Percentiles rank a stretch among this genome's conserved stretches.
These are phyloP conservation scores for Helicocarpus griseus DNA, from an alignment of 2,329 filamentous ascomycete genomes.

Conservation along the genomic window DNA sequence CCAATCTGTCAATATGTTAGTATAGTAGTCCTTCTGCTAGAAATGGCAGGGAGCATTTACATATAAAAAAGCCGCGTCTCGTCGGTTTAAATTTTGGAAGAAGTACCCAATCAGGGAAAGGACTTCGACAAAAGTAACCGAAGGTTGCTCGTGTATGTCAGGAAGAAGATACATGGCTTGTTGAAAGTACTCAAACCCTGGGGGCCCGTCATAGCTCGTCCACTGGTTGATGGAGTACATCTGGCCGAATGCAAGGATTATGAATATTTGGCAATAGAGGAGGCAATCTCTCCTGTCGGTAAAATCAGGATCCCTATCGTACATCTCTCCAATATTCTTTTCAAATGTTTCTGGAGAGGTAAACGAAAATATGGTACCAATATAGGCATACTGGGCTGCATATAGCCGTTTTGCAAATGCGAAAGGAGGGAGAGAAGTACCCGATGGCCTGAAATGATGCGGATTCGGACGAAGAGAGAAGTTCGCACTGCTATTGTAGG, in stretches of 20 bases:
- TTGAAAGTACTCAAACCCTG: slow-evolving; percentile 48
- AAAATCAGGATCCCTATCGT: slow-evolving; percentile 34
- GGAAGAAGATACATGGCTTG: slow-evolving; percentile 44
- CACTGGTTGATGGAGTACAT: slow-evolving; percentile 50
- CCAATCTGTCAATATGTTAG: slow-evolving; percentile 30
- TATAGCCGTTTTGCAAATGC: slow-evolving; percentile 44
- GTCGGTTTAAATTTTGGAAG: slow-evolving; percentile 47
- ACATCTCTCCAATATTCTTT: slow-evolving; percentile 35
- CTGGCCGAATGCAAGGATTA: slow-evolving; percentile 47
- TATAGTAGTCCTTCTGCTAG: background rate
- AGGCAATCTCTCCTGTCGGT: slow-evolving; percentile 40
- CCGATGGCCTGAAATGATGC: slow-evolving; percentile 11
- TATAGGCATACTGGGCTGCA: slow-evolving; percentile 45
- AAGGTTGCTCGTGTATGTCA: slow-evolving; percentile 47
- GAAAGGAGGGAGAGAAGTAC: slow-evolving; percentile 39
- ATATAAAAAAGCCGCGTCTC: slow-evolving; percentile 47
- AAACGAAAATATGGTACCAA: slow-evolving; percentile 49
- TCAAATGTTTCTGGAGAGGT: slow-evolving; percentile 41
- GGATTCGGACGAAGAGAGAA: slow-evolving; percentile 3
- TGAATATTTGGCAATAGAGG: slow-evolving; percentile 42
- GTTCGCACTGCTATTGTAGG: slow-evolving; percentile 2
- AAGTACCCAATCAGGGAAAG: slow-evolving; percentile 47
- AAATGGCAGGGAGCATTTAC: slow-evolving; percentile 14
- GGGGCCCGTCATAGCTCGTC: slow-evolving; percentile 43
- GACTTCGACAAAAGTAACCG: slow-evolving; percentile 46